Conservation (phyloP, 2,329 filamentous ascomycete species). For the Alternaria viburni region DNA sequence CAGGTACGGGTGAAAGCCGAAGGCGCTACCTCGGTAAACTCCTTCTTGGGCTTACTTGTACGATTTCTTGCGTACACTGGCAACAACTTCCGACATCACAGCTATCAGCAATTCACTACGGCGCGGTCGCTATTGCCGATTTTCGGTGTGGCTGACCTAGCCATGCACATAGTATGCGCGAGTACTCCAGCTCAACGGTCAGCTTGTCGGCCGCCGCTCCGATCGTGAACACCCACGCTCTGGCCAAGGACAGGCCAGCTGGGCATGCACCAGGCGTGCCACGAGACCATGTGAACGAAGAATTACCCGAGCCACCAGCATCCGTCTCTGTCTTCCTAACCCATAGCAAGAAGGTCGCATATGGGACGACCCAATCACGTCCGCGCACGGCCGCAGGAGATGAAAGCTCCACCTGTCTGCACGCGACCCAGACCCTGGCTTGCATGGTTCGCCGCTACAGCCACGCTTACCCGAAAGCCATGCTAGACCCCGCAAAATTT, state of each 20-base stretch:
- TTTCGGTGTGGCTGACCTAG: background rate
- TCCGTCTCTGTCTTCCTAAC: conserved; percentile 1
- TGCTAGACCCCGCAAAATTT: conserved; percentile 30
- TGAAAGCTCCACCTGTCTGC: conserved; percentile 23
- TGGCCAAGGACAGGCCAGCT: conserved; percentile 4
- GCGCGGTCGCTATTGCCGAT: background rate
- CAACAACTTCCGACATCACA: background rate
- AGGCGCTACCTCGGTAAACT: conserved; percentile 8
- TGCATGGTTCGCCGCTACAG: conserved; percentile 12
- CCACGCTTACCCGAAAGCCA: conserved; percentile 14
- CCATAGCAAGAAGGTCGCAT: conserved; percentile 19
- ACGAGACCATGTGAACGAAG: conserved; percentile 1
- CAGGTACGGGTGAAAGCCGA: background rate
- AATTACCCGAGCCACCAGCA: background rate
- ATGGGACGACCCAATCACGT: conserved; percentile 17
- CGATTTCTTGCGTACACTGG: background rate
- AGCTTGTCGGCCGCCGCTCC: background rate
- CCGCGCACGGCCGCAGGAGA: conserved; percentile 3
- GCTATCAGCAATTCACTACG: background rate
- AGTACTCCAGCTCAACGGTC: background rate
- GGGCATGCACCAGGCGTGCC: conserved; percentile 1
- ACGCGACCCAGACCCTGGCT: conserved; percentile 26
- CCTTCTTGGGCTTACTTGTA: background rate
- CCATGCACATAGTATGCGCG: background rate
- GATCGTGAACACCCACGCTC: conserved; percentile 3